Base-by-base conservation (phyloP, 306 rosid genomes). In the Prunus kanzakura region DNA sequence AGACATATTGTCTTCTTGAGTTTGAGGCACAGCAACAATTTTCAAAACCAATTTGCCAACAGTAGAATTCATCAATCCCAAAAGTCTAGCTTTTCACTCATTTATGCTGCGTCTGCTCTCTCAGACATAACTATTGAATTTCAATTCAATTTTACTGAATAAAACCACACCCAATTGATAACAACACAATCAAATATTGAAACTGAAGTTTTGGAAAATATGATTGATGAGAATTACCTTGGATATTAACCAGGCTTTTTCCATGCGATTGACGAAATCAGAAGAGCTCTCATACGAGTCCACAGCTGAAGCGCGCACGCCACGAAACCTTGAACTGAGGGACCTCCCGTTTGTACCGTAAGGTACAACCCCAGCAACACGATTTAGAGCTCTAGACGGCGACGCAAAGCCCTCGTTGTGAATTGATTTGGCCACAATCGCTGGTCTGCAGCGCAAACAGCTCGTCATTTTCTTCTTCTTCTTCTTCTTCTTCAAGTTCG, bases 241-340 rank as follows among this genome's bases (percentile, higher is more conserved):
- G 51, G 99, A 87, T 86, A 95, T 95, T 76, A 89, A 83, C 97
- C 99, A 95, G 52, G 96, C 85, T 76, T 78, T 88, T 74, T 95
- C 99, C 79, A 87, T 87, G 23, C 99, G 97, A 84, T 76, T 89
- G 19, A 63, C 69, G 85, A 95, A 95, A 87, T 86, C 87, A 60
- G 91, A 84, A 56, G 99, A 92, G 72, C 84, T 79, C 74, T 75
- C 88, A 38, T 74, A 72, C n/a, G 98, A 95, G 46, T 90, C 93
- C 50, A 92, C 87, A 83, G 74, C 82, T 11, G 96, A 92, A 75
- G 90, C 96, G 43, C 93, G 91, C 64, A 89, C 64, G 49, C 80
- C 76, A 30, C 69, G 72, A 81, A 75, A 69, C 83, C 84, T 81
- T 52, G 58, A 60, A 73, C 60, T 64, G 14, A 66, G 15, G 43